These are phyloP conservation scores for Cucurbita argyrosperma DNA, from an alignment of 306 rosid genomes.

Conservation along the genomic window DNA sequence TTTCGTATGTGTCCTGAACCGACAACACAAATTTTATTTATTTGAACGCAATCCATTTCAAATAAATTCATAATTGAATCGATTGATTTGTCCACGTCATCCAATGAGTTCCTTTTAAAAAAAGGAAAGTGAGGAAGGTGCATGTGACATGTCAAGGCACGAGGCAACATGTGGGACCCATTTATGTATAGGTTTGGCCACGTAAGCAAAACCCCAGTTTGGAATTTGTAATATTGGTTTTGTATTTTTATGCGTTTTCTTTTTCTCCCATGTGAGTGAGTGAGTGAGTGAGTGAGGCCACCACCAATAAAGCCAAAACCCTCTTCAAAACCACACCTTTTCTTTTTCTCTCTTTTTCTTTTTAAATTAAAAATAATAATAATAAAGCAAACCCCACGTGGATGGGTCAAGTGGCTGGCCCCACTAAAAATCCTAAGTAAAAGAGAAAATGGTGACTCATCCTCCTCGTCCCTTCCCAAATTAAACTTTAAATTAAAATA, in stretches of 20 bases:
- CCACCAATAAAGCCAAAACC: not conserved
- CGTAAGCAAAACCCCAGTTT: not conserved
- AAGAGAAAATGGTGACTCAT: no score
- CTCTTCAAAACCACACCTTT: not conserved
- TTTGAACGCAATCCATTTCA: no score
- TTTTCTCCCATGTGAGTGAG: not conserved
- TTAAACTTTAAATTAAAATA: no score
- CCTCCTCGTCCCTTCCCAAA: no score
- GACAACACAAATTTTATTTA: no score
- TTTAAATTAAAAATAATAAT: not conserved
- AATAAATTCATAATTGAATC: no score
- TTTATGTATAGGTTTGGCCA: not conserved
- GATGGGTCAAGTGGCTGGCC: no score
- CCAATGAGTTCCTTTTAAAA: no score
- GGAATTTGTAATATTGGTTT: not conserved
- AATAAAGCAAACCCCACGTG: no score
- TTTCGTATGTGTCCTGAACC: no score
- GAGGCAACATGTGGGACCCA: not conserved
- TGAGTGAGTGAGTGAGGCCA: not conserved
- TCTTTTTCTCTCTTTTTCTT: not conserved
- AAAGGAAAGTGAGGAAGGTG: not conserved
- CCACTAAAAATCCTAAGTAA: no score
- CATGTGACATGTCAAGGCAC: conserved; percentile 1
- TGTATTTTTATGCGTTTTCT: not conserved
- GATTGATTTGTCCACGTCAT: no score